Evolutionary conservation across 768 basidiomycete genomes (phyloP).

Genomic region (Mycena amicta): DNA sequence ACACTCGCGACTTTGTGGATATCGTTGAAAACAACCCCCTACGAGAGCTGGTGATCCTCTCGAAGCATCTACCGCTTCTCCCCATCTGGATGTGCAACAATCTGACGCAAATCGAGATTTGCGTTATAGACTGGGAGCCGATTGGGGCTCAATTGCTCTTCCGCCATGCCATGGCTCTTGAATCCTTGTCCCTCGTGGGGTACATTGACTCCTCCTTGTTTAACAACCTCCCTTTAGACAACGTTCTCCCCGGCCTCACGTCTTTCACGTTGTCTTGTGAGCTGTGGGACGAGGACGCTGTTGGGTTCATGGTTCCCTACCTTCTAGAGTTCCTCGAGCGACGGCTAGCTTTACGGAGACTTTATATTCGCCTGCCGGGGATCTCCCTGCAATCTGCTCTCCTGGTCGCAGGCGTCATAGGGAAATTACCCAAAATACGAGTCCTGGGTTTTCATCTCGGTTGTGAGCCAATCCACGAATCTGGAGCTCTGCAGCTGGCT

Average conservation of each 20-base stretch:
- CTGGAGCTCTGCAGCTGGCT: constrained; percentile 28
- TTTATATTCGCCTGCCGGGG: constrained; percentile 38
- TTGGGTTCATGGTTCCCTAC: constrained; percentile 20
- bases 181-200: constrained; percentile 42
- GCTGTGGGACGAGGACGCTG: constrained; percentile 8
- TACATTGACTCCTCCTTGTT: constrained; percentile 31
- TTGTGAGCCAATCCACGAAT: constrained; percentile 24
- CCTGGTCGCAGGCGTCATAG: constrained; percentile 29
- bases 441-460: constrained; percentile 45
- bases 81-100: constrained; percentile 35
- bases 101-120: constrained; percentile 38
- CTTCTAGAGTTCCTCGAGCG: constrained; percentile 36
- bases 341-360: constrained; percentile 30
- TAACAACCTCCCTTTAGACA: constrained; percentile 31
- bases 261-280: constrained; percentile 42
- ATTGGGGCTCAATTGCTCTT: constrained; percentile 38
- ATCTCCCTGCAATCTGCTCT: constrained; percentile 24
- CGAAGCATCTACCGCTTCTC: constrained; percentile 30
- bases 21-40: constrained; percentile 16
- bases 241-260: constrained; percentile 33
- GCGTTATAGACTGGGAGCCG: constrained; percentile 30
- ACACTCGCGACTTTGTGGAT: constrained; percentile 10
- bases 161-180: constrained; percentile 34
- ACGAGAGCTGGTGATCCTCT: constrained; percentile 31
- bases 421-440: constrained; percentile 31